Percentiles rank a stretch among this genome's conserved stretches.
These are phyloP conservation scores for Aspergillus sclerotiicarbonarius DNA, from an alignment of 495 filamentous ascomycete genomes.

Conservation along the genomic window DNA sequence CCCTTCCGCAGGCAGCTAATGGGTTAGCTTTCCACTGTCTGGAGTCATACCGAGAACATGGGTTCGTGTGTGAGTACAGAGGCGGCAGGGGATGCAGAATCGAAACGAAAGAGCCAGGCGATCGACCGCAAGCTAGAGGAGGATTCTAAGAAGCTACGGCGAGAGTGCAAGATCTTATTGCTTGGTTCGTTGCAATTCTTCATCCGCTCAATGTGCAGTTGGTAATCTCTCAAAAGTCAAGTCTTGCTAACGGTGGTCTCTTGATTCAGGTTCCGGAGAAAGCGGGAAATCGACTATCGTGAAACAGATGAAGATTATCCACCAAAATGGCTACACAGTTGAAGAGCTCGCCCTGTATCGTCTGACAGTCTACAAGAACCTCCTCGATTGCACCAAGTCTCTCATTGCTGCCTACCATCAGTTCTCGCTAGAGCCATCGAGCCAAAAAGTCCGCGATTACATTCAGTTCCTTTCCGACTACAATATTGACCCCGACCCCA, in stretches of 20 bases:
- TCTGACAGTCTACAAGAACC: conserved; percentile 95
- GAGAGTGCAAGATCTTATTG: conserved; percentile 98
- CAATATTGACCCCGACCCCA: conserved; percentile 83
- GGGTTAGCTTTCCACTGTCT: conserved; percentile 26
- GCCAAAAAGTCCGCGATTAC: conserved; percentile 67
- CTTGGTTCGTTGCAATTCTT: conserved; percentile 56
- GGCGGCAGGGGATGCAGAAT: conserved; percentile 76
- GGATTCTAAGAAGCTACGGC: conserved; percentile 81
- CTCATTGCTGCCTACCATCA: conserved; percentile 85
- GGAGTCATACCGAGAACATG: conserved; percentile 53
- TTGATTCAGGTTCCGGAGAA: conserved; percentile 79
- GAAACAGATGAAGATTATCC: conserved; percentile 99
- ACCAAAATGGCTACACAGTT: conserved; percentile 90
- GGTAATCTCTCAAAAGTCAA: neutral
- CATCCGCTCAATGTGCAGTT: neutral
- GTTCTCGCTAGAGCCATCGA: conserved; percentile 74
- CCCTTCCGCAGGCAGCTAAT: conserved; percentile 28
- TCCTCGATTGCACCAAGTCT: conserved; percentile 92
- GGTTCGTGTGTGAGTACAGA: conserved; percentile 83
- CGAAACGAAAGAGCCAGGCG: conserved; percentile 88
- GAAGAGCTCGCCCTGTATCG: conserved; percentile 92
- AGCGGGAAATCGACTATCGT: conserved; percentile 99
- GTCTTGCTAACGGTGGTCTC: conserved; percentile 11
- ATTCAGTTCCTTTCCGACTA: conserved; percentile 82
- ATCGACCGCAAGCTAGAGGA: conserved; percentile 93